Evolutionary conservation across 163 green algal species (phyloP).

Genomic region (Chlamydomonas reinhardtii): DNA sequence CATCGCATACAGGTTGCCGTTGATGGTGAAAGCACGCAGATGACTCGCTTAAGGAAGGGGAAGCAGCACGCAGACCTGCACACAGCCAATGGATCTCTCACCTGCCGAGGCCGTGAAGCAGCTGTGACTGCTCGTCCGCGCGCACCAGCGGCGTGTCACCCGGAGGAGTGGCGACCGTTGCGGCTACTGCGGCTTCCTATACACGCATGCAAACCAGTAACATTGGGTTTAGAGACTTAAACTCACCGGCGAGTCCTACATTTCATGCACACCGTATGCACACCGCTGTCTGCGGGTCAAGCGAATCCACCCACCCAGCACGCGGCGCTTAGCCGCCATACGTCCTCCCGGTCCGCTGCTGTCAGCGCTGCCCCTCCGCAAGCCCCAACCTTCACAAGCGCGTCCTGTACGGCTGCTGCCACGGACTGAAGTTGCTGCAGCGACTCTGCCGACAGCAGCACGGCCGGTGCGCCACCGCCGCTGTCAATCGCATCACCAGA

Average conservation of each 20-base stretch:
- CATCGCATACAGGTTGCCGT: background rate
- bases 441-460: background rate
- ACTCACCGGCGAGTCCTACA: background rate
- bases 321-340: constrained; percentile 22
- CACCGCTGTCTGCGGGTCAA: background rate
- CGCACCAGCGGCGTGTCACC: background rate
- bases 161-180: background rate
- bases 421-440: constrained; percentile 1
- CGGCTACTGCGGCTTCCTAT: background rate
- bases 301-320: background rate
- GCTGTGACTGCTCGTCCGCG: background rate
- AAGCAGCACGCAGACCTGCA: background rate
- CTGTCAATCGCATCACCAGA: too few relatives aligned
- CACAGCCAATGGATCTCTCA: background rate
- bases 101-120: constrained; percentile 13
- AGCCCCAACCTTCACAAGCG: constrained; percentile 1
- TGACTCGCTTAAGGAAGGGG: too few relatives aligned
- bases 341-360: background rate
- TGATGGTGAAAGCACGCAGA: background rate
- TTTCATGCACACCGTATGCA: too few relatives aligned
- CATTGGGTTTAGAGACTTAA: background rate
- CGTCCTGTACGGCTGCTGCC: background rate
- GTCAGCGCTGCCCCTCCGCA: background rate
- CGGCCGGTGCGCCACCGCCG: background rate
- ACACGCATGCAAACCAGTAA: background rate